Conservation (phyloP, 2,329 filamentous ascomycete species). For the Sporothrix globosa region DNA sequence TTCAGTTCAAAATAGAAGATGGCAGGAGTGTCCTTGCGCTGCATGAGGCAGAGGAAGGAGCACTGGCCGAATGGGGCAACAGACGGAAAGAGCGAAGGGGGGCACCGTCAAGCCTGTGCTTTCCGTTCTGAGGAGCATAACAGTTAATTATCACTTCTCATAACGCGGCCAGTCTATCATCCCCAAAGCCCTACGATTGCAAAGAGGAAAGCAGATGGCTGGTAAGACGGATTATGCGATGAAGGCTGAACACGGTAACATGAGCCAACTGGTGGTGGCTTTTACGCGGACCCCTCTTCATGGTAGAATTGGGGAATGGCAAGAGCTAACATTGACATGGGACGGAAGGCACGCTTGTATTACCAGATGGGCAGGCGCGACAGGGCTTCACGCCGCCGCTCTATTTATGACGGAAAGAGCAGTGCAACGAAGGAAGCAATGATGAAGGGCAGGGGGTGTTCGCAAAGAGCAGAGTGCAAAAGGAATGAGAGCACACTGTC, state of each 20-base stretch:
- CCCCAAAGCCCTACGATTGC: background rate
- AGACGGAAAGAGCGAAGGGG: conserved; percentile 3
- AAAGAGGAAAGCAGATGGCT: background rate
- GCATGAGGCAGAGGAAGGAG: background rate
- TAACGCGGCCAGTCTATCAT: background rate
- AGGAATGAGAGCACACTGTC: background rate
- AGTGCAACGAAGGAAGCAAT: no score
- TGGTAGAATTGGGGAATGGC: background rate
- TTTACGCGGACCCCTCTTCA: conserved; percentile 5
- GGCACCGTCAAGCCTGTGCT: background rate
- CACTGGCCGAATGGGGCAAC: background rate
- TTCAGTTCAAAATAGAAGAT: background rate
- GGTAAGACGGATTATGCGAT: background rate
- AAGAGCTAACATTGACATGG: background rate
- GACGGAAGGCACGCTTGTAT: conserved; percentile 7
- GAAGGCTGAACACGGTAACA: background rate
- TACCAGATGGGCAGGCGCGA: background rate
- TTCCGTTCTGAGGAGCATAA: background rate
- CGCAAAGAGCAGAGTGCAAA: no score
- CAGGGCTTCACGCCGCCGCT: background rate
- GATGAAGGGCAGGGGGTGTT: no score
- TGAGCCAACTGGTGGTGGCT: background rate
- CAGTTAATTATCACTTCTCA: background rate
- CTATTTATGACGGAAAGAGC: background rate
- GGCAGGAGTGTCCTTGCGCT: conserved; percentile 7